phyloP scores from a whole-genome alignment of 176 grass and related monocot species.

The Oryza glaberrima region DNA sequence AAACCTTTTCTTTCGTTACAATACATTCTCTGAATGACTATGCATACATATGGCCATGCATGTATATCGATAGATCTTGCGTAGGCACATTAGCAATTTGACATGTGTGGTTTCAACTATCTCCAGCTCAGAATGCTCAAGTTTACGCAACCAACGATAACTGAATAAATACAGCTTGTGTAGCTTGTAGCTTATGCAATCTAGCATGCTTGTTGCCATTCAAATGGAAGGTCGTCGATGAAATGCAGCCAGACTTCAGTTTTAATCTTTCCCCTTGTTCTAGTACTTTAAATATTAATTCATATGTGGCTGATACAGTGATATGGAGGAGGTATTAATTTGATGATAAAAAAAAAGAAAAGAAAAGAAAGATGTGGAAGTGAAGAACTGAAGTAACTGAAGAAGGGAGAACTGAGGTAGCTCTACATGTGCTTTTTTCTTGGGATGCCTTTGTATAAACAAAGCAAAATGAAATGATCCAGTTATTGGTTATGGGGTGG shows the following conservation, averaged over 20 bases:
- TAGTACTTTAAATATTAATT: neutral
- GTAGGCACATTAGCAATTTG: conserved; percentile 15
- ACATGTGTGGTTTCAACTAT: conserved; percentile 11
- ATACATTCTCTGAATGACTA: no score
- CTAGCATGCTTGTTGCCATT: neutral
- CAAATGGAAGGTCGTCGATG: neutral
- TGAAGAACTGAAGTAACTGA: neutral
- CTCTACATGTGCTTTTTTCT: conserved; percentile 12
- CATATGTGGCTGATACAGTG: neutral
- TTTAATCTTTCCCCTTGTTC: neutral
- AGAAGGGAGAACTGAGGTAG: neutral
- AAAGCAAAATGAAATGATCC: neutral
- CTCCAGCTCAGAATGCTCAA: neutral
- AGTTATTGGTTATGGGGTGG: conserved; percentile 1
- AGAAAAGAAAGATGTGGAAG: neutral
- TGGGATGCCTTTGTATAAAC: conserved; percentile 20
- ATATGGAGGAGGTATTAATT: neutral
- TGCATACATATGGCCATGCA: neutral
- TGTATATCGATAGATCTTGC: neutral
- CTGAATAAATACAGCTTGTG: neutral
- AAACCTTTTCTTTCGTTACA: neutral
- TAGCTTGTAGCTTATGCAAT: neutral
- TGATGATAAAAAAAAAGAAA: neutral
- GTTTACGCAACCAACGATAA: conserved; percentile 19
- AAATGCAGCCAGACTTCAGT: neutral